A percentile compares a stretch with the other conserved stretches of the same genome.
phyloP scores from a whole-genome alignment of 2,329 filamentous ascomycete species.

The Arthrobotrys conoides region DNA sequence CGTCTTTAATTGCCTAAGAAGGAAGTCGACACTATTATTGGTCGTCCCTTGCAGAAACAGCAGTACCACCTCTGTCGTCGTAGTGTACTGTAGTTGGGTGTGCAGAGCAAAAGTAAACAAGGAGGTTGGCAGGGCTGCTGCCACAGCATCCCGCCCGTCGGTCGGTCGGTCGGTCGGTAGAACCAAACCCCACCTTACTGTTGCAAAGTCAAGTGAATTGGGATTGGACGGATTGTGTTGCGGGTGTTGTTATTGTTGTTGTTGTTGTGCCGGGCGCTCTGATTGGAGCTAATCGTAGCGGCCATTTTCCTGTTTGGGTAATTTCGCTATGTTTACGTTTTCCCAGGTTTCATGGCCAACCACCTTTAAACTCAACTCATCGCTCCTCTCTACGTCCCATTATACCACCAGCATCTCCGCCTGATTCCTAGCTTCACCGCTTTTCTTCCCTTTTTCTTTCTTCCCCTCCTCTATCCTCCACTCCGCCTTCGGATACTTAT shows the following conservation, averaged over 20 bases:
- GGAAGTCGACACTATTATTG: not conserved
- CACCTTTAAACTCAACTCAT: conserved; percentile 61
- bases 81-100: too few species aligned
- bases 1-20: not conserved
- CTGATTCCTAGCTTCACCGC: conserved; percentile 39
- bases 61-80: not conserved
- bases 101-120: conserved; percentile 12
- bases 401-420: conserved; percentile 21
- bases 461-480: not conserved
- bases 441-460: not conserved
- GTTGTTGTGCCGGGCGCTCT: conserved; percentile 31
- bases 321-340: conserved; percentile 61
- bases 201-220: not conserved
- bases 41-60: conserved; percentile 26
- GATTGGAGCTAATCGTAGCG: conserved; percentile 40
- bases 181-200: not conserved
- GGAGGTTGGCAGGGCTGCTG: conserved; percentile 11
- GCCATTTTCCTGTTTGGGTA: conserved; percentile 52
- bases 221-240: conserved; percentile 8
- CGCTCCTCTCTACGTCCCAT: conserved; percentile 47
- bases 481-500: not conserved
- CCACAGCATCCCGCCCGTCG: not conserved
- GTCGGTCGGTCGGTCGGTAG: not conserved
- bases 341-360: conserved; percentile 58
- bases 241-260: conserved; percentile 31